Evolutionary conservation across 129 eudicot species (phyloP).

Genomic region (Lactuca saligna): DNA sequence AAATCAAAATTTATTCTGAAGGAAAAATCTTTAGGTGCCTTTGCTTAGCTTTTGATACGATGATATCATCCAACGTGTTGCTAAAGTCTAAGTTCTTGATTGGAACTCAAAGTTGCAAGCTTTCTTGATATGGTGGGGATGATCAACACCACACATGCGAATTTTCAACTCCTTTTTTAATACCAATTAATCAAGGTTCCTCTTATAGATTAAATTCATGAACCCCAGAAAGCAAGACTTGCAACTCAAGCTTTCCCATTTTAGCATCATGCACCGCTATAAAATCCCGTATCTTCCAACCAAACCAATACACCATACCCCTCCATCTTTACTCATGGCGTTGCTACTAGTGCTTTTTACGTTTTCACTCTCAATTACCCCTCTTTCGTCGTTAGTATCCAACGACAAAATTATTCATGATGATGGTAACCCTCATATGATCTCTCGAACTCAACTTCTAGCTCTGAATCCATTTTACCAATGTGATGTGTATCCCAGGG

Average conservation of each 20-base stretch:
- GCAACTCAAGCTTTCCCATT: conserved; percentile 29
- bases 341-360: conserved; percentile 16
- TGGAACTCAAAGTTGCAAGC: conserved; percentile 34
- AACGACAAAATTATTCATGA: conserved; percentile 9
- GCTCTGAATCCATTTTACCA: conserved; percentile 33
- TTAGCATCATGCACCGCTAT: conserved; percentile 27
- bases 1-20: background rate
- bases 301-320: background rate
- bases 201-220: conserved; percentile 19
- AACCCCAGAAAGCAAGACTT: conserved; percentile 29
- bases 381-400: conserved; percentile 10
- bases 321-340: conserved; percentile 23
- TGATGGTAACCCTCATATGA: conserved; percentile 16
- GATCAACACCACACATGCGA: conserved; percentile 24
- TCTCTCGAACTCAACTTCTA: conserved; percentile 19
- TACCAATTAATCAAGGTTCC: conserved; percentile 27
- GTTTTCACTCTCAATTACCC: conserved; percentile 5
- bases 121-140: conserved; percentile 30
- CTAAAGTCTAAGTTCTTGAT: conserved; percentile 38
- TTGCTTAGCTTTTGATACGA: conserved; percentile 17
- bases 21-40: background rate
- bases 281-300: conserved; percentile 9
- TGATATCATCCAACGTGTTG: conserved; percentile 1
- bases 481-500: conserved; percentile 44
- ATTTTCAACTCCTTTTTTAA: conserved; percentile 14